phyloP scores from a whole-genome alignment of 495 filamentous ascomycete genomes.

The Neurospora cerealis region DNA sequence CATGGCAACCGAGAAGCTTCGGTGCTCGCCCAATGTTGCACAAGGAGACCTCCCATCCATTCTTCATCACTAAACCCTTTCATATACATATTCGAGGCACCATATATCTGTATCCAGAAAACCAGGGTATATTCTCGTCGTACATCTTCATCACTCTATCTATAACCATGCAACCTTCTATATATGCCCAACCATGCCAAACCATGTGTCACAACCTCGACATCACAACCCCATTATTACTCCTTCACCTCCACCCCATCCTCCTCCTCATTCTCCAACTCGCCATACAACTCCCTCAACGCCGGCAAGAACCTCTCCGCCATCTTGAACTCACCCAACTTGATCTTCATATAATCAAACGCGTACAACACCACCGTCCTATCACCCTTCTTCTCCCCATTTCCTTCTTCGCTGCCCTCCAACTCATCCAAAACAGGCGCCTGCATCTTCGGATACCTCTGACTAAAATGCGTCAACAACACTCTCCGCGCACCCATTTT shows the following conservation, averaged over 20 bases:
- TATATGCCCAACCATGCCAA: neutral
- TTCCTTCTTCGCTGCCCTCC: neutral
- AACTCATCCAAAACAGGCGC: conserved; percentile 29
- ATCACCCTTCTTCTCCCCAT: neutral
- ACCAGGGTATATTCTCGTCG: neutral
- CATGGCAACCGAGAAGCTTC: neutral
- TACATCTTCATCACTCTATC: neutral
- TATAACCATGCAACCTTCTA: neutral
- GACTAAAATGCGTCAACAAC: conserved; percentile 86
- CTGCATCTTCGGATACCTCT: conserved; percentile 86
- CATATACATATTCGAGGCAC: neutral
- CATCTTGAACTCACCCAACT: conserved; percentile 67
- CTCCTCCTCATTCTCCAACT: neutral
- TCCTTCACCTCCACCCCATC: neutral
- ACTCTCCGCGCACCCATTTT: conserved; percentile 68
- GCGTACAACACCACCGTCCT: conserved; percentile 49
- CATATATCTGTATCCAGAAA: neutral
- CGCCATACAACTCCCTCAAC: conserved; percentile 21
- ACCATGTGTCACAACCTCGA: neutral
- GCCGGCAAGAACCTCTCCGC: conserved; percentile 67
- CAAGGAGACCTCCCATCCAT: neutral
- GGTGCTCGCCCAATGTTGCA: neutral
- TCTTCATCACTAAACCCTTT: no score
- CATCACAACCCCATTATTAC: neutral
- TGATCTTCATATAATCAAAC: conserved; percentile 83